These are phyloP conservation scores for Saksenaea oblongispora DNA, from an alignment of 371 early-diverging fungal species.

Conservation along the genomic window DNA sequence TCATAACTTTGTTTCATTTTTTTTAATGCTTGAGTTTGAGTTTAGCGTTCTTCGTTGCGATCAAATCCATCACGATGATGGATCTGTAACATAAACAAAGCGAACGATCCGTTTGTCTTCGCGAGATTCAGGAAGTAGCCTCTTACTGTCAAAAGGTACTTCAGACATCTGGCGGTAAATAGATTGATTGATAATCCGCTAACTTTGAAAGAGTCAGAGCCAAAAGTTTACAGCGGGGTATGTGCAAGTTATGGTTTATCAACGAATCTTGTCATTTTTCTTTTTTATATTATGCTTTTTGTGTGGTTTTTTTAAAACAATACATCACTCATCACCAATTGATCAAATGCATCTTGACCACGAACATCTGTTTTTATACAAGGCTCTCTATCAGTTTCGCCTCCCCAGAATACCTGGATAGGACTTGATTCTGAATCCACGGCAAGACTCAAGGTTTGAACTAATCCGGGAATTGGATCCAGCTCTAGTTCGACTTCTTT, in stretches of 20 bases:
- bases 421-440: background rate
- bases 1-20: background rate
- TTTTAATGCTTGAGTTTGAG: background rate
- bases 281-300: background rate
- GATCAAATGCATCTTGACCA: conserved; percentile 7
- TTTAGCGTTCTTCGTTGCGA: background rate
- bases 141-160: conserved; percentile 1
- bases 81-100: background rate
- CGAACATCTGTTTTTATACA: background rate
- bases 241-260: background rate
- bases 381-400: background rate
- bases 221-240: background rate
- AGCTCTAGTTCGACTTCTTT: background rate
- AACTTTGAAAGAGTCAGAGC: background rate
- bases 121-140: conserved; percentile 6
- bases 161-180: conserved; percentile 3
- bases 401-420: conserved; percentile 7
- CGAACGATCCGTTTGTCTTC: background rate
- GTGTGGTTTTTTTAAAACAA: conserved; percentile 1
- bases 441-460: conserved; percentile 2
- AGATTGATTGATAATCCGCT: background rate
- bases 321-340: conserved; percentile 9
- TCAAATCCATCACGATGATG: background rate
- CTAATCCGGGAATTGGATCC: conserved; percentile 8
- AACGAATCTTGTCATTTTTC: background rate